A percentile compares a stretch with the other conserved stretches of the same genome.
Evolutionary conservation across 371 early-diverging fungal genomes (phyloP).

Genomic region (Lichtheimia ramosa): DNA sequence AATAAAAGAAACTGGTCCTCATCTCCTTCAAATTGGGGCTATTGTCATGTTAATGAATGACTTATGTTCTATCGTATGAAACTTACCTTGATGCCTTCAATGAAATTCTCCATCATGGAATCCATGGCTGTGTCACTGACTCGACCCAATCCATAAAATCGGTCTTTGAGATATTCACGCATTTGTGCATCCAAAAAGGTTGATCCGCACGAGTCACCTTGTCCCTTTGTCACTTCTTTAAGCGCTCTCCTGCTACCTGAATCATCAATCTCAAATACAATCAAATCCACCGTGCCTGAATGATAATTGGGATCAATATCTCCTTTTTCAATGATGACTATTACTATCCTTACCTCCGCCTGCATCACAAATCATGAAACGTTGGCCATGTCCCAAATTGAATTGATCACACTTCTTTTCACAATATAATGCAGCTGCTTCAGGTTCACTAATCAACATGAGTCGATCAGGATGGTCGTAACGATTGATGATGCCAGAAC

Average conservation of each 20-base stretch:
- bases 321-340: not conserved
- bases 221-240: slow-evolving; percentile 54
- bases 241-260: slow-evolving; percentile 38
- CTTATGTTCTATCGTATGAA: too few relatives aligned
- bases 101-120: slow-evolving; percentile 42
- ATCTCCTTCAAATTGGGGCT: slow-evolving; percentile 60
- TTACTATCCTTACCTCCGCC: slow-evolving; percentile 47
- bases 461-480: slow-evolving; percentile 48
- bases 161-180: slow-evolving; percentile 42
- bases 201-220: slow-evolving; percentile 56
- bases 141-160: slow-evolving; percentile 40
- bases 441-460: slow-evolving; percentile 55
- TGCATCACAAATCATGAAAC: slow-evolving; percentile 66
- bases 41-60: slow-evolving; percentile 1
- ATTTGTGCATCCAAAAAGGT: slow-evolving; percentile 55
- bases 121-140: slow-evolving; percentile 47
- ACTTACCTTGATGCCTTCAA: slow-evolving; percentile 49
- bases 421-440: slow-evolving; percentile 46
- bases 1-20: slow-evolving; percentile 56
- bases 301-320: not conserved
- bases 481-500: slow-evolving; percentile 42
- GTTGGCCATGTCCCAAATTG: slow-evolving; percentile 41
- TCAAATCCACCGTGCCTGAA: slow-evolving; percentile 53
- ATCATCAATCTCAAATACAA: slow-evolving; percentile 47
- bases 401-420: slow-evolving; percentile 49